Evolutionary conservation across 1,284 basidiomycete species (phyloP), one percentile per base, ranked within the genome.

Genomic region (Cutaneotrichosporon sp.): DNA sequence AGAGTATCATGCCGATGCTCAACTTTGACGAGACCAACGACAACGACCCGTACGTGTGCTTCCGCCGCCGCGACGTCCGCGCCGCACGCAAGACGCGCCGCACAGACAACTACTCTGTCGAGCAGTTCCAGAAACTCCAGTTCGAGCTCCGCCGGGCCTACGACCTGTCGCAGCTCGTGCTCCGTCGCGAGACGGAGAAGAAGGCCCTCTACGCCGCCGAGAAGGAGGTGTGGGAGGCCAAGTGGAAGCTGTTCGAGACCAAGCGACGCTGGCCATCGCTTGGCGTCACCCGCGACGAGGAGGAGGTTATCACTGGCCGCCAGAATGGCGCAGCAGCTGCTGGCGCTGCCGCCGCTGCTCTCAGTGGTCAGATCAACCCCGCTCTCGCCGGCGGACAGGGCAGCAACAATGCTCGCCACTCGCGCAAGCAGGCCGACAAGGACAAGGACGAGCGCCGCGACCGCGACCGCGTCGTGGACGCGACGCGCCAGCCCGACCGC

Each of bases 31-130:
- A 97, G 76, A 82, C 87, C 35, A 94, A 97, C 74, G 84, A 87
- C 49, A 92, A 90, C 56, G 92, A 97, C 68, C 96, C 96, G 0
- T 98, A 97, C 62, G 90, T 97, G 47, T 99, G 96, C 76, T 98
- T 99, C 81, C 85, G 96, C 38, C 83, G 94, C 51, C 85, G 93
- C 55, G 94, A 98, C 69, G 88, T 89, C 72, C 97, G 97, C 71
- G 85, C 88, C 13, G 83, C 91, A 21, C 85, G 94, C 55, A 97
- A 98, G 78, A 98, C 94, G 1, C 85, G 93, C 21, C 86, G 90
- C 9, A 87, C 87, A 1, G 91, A 96, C 67, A 84, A 85, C 15
- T 86, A 87, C 2, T 90, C 87, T 20, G 87, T 91, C 12, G 92
- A 96, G 65, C 88, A 90, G 63, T 82, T 97, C 61, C 74, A 84